Conservation (phyloP, 352 stramenopile genomes). For the Nothophytophthora sp. region DNA sequence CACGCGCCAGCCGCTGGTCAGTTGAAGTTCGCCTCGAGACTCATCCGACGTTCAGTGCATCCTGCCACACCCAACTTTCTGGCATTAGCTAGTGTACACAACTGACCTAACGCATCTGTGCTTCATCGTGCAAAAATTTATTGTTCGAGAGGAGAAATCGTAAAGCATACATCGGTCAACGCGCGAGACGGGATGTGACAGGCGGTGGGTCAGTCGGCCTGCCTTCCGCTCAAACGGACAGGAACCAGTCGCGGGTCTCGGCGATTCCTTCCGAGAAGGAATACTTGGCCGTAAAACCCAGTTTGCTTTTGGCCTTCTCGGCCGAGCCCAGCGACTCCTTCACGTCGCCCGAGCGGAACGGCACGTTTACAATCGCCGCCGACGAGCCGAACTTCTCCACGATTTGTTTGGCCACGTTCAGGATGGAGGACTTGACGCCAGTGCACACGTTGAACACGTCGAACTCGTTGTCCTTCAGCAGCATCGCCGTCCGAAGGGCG, state of each 20-base stretch:
- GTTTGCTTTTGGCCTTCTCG: slow-evolving; percentile 62
- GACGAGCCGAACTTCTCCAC: slow-evolving; percentile 70
- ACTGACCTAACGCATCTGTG: too few species aligned
- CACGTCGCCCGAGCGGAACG: slow-evolving; percentile 75
- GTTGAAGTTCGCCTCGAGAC: too few species aligned
- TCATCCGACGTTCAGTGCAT: too few species aligned
- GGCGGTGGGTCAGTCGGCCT: too few species aligned
- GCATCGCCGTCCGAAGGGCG: slow-evolving; percentile 79
- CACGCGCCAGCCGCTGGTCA: too few species aligned
- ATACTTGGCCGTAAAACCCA: slow-evolving; percentile 76
- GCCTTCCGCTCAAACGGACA: slow-evolving; percentile 32
- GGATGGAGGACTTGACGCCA: slow-evolving; percentile 70
- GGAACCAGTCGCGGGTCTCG: slow-evolving; percentile 82
- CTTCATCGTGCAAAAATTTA: too few species aligned
- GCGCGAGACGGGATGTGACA: too few species aligned
- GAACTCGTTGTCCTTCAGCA: slow-evolving; percentile 64
- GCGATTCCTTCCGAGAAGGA: slow-evolving; percentile 65
- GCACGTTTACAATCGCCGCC: slow-evolving; percentile 64
- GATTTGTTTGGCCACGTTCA: slow-evolving; percentile 62
- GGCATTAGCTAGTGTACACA: too few species aligned
- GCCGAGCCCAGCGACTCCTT: slow-evolving; percentile 81
- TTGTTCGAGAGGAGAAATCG: too few species aligned
- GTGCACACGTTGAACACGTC: slow-evolving; percentile 89
- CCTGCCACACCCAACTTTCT: too few species aligned
- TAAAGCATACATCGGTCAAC: too few species aligned